Percentiles rank a stretch among this genome's conserved stretches.
Evolutionary conservation across 345 rosid species (phyloP).

Genomic region (Eucalyptus grandis): DNA sequence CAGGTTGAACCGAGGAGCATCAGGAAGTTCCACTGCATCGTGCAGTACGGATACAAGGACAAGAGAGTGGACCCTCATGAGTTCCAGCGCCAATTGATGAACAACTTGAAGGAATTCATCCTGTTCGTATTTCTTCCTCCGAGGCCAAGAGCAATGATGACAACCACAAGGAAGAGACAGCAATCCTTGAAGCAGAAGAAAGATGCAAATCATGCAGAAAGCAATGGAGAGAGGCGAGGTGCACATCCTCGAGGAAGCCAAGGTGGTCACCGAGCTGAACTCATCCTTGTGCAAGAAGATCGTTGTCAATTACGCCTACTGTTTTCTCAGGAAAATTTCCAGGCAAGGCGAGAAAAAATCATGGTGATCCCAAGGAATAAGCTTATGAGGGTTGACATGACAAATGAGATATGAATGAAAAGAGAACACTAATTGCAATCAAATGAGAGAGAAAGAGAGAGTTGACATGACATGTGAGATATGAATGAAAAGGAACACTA

Average conservation of each 20-base stretch:
- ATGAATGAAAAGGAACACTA: no score
- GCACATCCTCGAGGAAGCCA: conserved; percentile 60
- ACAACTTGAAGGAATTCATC: conserved; percentile 90
- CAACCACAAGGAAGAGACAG: conserved; percentile 15
- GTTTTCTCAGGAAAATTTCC: conserved; percentile 55
- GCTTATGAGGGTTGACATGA: conserved; percentile 77
- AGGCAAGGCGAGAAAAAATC: conserved; percentile 42
- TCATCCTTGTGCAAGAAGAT: conserved; percentile 58
- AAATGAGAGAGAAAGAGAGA: not conserved
- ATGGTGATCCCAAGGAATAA: conserved; percentile 46
- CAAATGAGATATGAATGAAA: conserved; percentile 47
- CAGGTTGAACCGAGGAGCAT: conserved; percentile 44
- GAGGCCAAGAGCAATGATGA: conserved; percentile 20
- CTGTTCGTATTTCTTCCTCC: conserved; percentile 8
- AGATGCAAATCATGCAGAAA: conserved; percentile 38
- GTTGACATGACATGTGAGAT: no score
- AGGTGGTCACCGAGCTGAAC: conserved; percentile 29
- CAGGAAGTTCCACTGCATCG: conserved; percentile 59
- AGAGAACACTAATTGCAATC: not conserved
- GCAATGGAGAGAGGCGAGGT: conserved; percentile 56
- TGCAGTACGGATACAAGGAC: conserved; percentile 63
- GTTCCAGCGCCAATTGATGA: no score
- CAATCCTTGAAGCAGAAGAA: conserved; percentile 32
- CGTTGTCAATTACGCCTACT: conserved; percentile 34
- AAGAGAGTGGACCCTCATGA: conserved; percentile 67